These are phyloP conservation scores for Tirmania nivea DNA, from an alignment of 495 filamentous ascomycete species.

Conservation along the genomic window DNA sequence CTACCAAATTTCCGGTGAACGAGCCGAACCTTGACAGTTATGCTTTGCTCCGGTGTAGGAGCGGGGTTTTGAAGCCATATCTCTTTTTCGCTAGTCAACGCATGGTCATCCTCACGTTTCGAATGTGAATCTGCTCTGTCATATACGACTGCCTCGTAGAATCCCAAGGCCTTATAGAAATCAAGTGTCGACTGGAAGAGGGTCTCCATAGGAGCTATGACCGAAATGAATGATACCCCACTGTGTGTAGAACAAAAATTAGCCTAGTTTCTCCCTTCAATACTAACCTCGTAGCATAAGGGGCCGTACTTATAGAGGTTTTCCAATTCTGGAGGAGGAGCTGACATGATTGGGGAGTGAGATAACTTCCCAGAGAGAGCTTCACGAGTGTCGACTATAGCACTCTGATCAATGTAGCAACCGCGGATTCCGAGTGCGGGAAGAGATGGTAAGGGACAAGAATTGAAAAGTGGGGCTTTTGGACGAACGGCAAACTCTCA, in stretches of 20 bases:
- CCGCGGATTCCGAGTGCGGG: too few relatives aligned
- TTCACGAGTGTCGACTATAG: too few relatives aligned
- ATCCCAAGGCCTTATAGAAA: slow-evolving; percentile 20
- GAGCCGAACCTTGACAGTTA: slow-evolving; percentile 15
- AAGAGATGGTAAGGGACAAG: too few relatives aligned
- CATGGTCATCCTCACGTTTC: slow-evolving; percentile 15
- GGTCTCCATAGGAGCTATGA: slow-evolving; percentile 17
- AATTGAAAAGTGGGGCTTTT: too few relatives aligned
- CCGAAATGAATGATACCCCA: slow-evolving; percentile 17
- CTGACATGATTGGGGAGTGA: too few relatives aligned
- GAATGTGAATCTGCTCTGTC: slow-evolving; percentile 11
- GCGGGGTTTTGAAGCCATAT: slow-evolving; percentile 14
- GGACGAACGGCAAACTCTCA: too few relatives aligned
- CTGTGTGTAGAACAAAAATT: slow-evolving; percentile 1
- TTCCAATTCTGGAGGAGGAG: too few relatives aligned
- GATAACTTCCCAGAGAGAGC: too few relatives aligned
- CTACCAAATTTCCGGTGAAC: slow-evolving; percentile 1
- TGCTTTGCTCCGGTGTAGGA: slow-evolving; percentile 5
- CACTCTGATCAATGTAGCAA: too few relatives aligned
- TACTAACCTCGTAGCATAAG: too few relatives aligned
- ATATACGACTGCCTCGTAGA: slow-evolving; percentile 16
- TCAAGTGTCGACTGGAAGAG: slow-evolving; percentile 15
- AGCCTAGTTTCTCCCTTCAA: too few relatives aligned
- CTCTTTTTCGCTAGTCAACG: slow-evolving; percentile 18
- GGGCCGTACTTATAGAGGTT: too few relatives aligned